Conservation (phyloP, 169 alveolate genomes). For the Cryptosporidium sp. region DNA sequence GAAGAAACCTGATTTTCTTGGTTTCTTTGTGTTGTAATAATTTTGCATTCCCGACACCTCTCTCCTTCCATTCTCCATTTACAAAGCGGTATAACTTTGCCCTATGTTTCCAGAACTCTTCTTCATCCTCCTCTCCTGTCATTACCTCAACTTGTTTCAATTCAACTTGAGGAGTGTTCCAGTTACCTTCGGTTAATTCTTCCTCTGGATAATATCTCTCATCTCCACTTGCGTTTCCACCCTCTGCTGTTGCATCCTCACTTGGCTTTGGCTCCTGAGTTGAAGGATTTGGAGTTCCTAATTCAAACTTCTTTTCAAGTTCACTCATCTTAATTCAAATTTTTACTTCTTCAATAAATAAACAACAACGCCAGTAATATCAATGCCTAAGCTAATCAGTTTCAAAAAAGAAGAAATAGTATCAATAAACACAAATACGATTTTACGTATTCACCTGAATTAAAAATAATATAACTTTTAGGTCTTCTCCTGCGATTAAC, state of each 20-base stretch:
- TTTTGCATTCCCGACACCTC: conserved; percentile 97
- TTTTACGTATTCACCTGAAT: not conserved
- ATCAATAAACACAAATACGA: not conserved
- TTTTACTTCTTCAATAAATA: not conserved
- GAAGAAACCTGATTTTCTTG: conserved; percentile 91
- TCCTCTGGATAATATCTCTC: conserved; percentile 84
- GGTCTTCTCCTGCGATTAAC: not conserved
- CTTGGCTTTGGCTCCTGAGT: conserved; percentile 9
- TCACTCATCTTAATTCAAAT: conserved; percentile 10
- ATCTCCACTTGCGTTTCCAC: conserved; percentile 78
- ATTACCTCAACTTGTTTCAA: conserved; percentile 92
- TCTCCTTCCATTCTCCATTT: conserved; percentile 96
- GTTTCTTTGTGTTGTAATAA: conserved; percentile 93
- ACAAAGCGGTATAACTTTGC: conserved; percentile 94
- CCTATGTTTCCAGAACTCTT: conserved; percentile 92
- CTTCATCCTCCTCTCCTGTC: conserved; percentile 97
- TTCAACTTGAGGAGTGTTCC: conserved; percentile 91
- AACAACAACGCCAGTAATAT: not conserved
- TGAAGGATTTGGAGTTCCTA: conserved; percentile 14
- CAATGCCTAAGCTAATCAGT: not conserved
- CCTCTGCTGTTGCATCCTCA: conserved; percentile 35
- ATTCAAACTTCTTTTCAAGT: conserved; percentile 29
- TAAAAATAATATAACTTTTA: not conserved
- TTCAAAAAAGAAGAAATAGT: not conserved
- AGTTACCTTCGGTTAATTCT: conserved; percentile 88